Evolutionary conservation across 345 rosid genomes (phyloP), one percentile per base, ranked within the genome.

Genomic region (Populus nigra): DNA sequence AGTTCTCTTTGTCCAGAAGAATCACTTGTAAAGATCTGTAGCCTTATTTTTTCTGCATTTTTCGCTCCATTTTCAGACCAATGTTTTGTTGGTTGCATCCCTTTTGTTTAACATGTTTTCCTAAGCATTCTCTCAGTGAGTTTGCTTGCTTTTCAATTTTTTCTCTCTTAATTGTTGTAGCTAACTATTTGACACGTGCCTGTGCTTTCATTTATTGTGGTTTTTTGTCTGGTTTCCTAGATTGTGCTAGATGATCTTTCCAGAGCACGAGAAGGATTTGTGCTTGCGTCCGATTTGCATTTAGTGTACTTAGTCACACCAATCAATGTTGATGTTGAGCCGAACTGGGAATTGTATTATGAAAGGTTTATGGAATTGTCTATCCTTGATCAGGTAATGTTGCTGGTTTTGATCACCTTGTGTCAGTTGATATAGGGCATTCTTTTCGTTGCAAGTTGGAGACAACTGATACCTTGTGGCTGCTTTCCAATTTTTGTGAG

Each of bases 1-100:
- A 95, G 99, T 86, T 95, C 99, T 78, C 93, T 95, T 78, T 89
- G 94, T 86, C 99, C 99, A 73, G 99, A 93, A 81, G 99, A 95
- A 85, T 95, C 99, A 73, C 97, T 95, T 79, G 99, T 95, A 91
- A 77, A 61, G 47, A 53, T 80, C 50, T 35, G 49, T 57, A 53
- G 68, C 73, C 69, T 83, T 85, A 33, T 39, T 82, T 35, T 77
- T 65, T 36, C 31, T 69, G 53, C 2, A 50, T 23, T 6, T 66
- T 69, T 33, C n/a, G 22, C 49, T 31, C 49, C 65, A 55, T 39
- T 18, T 61, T 35, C 27, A 36, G 70, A 67, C 23, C n/a, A 15
- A 4, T 59, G 31, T 55, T 31, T 63, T 62, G 23, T 23, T 29
- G 23, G 72, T 1, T 23, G 3, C 13, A 43, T 43, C 15, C 47